Percentiles rank a stretch among this genome's conserved stretches.
phyloP scores from a whole-genome alignment of 257 asterid species.

The Coffea canephora region DNA sequence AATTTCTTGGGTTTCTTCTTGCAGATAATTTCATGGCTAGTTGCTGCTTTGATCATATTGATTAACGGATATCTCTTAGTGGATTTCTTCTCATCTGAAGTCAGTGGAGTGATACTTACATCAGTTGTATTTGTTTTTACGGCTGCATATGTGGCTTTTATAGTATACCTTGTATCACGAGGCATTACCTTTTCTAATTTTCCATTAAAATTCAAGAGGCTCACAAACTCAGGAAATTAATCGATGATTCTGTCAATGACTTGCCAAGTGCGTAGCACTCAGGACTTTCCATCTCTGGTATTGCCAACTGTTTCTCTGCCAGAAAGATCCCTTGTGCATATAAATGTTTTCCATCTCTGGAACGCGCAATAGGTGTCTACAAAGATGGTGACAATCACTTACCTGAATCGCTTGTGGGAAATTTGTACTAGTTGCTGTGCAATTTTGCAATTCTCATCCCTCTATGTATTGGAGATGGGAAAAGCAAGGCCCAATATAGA shows the following conservation, averaged over 20 bases:
- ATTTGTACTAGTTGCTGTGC: not conserved
- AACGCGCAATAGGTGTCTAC: not conserved
- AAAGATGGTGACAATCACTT: not conserved
- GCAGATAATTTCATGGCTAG: slow-evolving; percentile 37
- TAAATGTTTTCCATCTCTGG: not conserved
- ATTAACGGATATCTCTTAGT: slow-evolving; percentile 37
- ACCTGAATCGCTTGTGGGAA: not conserved
- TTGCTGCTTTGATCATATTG: slow-evolving; percentile 33
- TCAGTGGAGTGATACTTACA: slow-evolving; percentile 25
- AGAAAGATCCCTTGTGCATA: not conserved
- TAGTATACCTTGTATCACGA: slow-evolving; percentile 29
- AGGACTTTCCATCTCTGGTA: not conserved
- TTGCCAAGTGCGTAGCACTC: not conserved
- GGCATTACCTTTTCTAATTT: slow-evolving; percentile 10
- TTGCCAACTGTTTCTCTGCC: not conserved
- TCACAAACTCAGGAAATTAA: slow-evolving; percentile 16
- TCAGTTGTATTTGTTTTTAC: slow-evolving; percentile 13
- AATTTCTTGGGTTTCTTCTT: not conserved
- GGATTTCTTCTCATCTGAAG: slow-evolving; percentile 31
- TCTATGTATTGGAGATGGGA: slow-evolving; percentile 1
- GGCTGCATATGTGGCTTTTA: slow-evolving; percentile 25
- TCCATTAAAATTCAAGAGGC: slow-evolving; percentile 4
- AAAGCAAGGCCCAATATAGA: not conserved
- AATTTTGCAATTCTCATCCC: not conserved
- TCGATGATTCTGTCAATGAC: not conserved